Base-by-base conservation (phyloP, 1,284 basidiomycete species). In the Ustilago nuda region DNA sequence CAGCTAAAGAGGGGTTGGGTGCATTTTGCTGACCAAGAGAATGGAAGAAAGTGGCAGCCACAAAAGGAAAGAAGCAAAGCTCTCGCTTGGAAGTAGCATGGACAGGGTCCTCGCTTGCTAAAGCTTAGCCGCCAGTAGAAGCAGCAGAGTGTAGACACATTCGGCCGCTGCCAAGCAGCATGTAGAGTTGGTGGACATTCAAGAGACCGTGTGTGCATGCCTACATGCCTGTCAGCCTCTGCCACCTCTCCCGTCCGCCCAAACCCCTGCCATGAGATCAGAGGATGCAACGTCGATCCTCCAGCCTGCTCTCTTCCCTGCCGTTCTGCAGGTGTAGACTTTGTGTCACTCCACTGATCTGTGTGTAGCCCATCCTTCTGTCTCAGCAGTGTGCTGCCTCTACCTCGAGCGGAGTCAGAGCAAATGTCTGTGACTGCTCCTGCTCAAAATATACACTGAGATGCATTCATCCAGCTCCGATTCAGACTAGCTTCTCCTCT, bases 381-480 rank as follows among this genome's bases (percentile, higher is more conserved):
- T 50, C 12, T 50, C 48, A 50, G 6, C 30, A 50, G n/a, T 48
- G n/a, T 30, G 48, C 3, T 27, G 30, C 7, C 41, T 27, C 48
- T 13, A 13, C 30, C n/a, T 13, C 48, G 11, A 50, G 27, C 27
- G 48, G 48, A 50, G 48, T 50, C 3, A 12, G 30, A n/a, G 11
- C 15, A 27, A 50, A 13, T 45, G n/a, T 27, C 13, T 50, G 30
- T 3, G 2, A 3, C 30, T 36, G 33, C 12, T 43, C 8, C n/a
- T 58, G 41, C 33, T 50, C 48, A 35, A 48, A 56, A 55, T 62
- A 62, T 62, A 62, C 60, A 62, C 32, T 8, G 35, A 5, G 19
- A 52, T 62, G 60, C 60, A 46, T 56, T 23, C 23, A 33, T 30
- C 41, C 43, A 62, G 60, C 52, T 62, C 60, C 60, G 60, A 36